A percentile compares a stretch with the other conserved stretches of the same genome.
Evolutionary conservation across 257 asterid genomes (phyloP).

Genomic region (Cinchona pubescens): DNA sequence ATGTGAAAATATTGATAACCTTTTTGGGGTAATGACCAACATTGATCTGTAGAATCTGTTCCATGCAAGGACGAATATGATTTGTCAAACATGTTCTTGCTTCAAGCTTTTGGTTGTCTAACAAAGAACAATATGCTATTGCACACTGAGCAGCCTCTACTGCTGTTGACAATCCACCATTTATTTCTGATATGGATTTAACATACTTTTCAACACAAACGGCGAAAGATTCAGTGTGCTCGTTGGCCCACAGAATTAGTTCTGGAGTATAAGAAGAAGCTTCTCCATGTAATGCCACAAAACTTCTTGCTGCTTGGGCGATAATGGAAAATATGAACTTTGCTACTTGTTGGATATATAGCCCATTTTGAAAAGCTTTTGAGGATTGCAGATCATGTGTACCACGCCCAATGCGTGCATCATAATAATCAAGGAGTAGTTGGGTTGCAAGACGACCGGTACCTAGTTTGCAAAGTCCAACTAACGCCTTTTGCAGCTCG

Average conservation of each 20-base stretch:
- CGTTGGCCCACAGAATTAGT: slow-evolving; percentile 48
- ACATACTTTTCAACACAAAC: slow-evolving; percentile 39
- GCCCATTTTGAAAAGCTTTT: slow-evolving; percentile 24
- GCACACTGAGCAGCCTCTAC: slow-evolving; percentile 52
- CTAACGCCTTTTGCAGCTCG: slow-evolving; percentile 63
- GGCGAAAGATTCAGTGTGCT: slow-evolving; percentile 43
- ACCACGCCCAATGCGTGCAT: slow-evolving; percentile 42
- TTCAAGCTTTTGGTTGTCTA: slow-evolving; percentile 46
- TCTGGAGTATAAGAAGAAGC: slow-evolving; percentile 35
- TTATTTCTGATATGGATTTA: slow-evolving; percentile 45
- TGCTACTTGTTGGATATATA: slow-evolving; percentile 37
- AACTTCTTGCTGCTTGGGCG: slow-evolving; percentile 63
- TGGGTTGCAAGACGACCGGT: slow-evolving; percentile 40
- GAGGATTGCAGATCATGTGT: slow-evolving; percentile 38
- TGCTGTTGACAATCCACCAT: slow-evolving; percentile 43
- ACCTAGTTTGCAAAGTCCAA: slow-evolving; percentile 57
- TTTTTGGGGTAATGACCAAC: slow-evolving; percentile 52
- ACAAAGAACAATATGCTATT: slow-evolving; percentile 58
- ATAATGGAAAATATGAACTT: slow-evolving; percentile 56
- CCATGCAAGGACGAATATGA: slow-evolving; percentile 45
- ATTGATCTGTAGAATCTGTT: slow-evolving; percentile 44
- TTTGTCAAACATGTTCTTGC: slow-evolving; percentile 40
- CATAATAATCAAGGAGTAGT: slow-evolving; percentile 55
- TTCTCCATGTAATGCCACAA: slow-evolving; percentile 48
- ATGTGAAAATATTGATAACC: slow-evolving; percentile 54